phyloP scores from a whole-genome alignment of 1,284 basidiomycete genomes.

The Pseudomicrostroma phylloplanum region DNA sequence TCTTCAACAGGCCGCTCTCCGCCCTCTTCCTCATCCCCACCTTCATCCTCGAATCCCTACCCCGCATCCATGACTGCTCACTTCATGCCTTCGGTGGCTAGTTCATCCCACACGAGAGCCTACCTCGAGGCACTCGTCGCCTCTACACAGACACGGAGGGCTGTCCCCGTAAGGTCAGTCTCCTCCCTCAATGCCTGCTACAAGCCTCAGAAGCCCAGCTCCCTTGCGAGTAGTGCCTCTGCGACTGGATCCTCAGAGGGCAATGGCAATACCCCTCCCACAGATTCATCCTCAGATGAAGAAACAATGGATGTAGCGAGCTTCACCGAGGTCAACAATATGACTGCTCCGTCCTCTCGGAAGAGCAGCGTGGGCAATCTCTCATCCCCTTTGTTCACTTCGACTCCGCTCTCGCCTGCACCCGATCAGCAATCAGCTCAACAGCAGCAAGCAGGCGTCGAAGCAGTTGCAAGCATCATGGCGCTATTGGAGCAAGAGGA shows the following conservation, averaged over 20 bases:
- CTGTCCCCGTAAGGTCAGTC: background rate
- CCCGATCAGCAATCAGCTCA: constrained; percentile 10
- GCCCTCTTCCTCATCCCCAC: background rate
- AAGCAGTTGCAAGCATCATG: constrained; percentile 27
- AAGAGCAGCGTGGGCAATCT: too few species aligned
- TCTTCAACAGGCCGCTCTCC: background rate
- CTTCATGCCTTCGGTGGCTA: background rate
- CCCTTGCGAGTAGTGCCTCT: constrained; percentile 3
- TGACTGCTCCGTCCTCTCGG: too few species aligned
- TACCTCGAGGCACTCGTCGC: constrained; percentile 4
- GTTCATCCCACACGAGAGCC: background rate
- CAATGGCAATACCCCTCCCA: background rate
- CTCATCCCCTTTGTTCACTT: constrained; percentile 3
- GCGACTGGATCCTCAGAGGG: background rate
- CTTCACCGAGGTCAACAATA: too few species aligned
- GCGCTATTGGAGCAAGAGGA: constrained; percentile 24
- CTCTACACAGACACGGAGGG: background rate
- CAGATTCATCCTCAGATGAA: too few species aligned
- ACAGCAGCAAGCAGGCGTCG: constrained; percentile 1
- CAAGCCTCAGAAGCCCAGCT: constrained; percentile 9
- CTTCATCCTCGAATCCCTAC: background rate
- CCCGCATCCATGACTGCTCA: background rate
- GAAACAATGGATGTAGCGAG: too few species aligned
- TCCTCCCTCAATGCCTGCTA: constrained; percentile 1
- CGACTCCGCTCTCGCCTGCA: constrained; percentile 7